Evolutionary conservation across 495 filamentous ascomycete genomes (phyloP).

Genomic region (Neurospora pannonica): DNA sequence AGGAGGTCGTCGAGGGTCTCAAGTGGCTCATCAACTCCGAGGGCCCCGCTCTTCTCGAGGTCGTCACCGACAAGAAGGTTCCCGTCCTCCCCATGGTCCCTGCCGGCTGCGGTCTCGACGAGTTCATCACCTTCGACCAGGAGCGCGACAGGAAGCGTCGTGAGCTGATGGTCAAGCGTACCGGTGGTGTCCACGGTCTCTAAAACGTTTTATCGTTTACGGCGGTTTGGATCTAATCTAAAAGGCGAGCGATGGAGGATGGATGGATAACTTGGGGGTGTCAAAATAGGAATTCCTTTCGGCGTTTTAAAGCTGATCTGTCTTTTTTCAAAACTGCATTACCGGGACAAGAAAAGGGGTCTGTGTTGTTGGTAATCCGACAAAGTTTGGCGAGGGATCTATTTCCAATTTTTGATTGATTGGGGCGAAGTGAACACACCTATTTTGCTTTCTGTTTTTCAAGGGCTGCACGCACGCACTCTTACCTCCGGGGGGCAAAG

Average conservation of each 20-base stretch:
- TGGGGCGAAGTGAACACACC: neutral
- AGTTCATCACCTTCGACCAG: constrained; percentile 90
- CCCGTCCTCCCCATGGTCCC: constrained; percentile 97
- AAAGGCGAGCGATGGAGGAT: neutral
- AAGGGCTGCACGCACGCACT: neutral
- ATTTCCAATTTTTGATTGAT: neutral
- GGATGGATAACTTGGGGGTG: neutral
- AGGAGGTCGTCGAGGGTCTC: constrained; percentile 66
- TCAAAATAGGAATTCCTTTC: constrained; percentile 7
- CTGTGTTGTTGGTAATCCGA: neutral
- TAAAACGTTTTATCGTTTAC: constrained; percentile 14
- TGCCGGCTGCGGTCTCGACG: constrained; percentile 74
- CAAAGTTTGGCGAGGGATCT: constrained; percentile 10
- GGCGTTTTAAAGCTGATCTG: neutral
- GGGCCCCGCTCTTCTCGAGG: constrained; percentile 63
- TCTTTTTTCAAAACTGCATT: constrained; percentile 4
- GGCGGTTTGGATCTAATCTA: neutral
- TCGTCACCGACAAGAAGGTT: constrained; percentile 76
- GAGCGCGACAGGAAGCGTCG: constrained; percentile 54
- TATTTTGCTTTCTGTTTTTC: neutral
- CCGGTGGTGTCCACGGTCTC: constrained; percentile 40
- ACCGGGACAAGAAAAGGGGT: constrained; percentile 10
- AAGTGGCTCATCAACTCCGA: constrained; percentile 82
- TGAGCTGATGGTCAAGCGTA: constrained; percentile 61
- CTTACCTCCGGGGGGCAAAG: neutral